Conservation (phyloP, 306 rosid species). For the Morella rubra region DNA sequence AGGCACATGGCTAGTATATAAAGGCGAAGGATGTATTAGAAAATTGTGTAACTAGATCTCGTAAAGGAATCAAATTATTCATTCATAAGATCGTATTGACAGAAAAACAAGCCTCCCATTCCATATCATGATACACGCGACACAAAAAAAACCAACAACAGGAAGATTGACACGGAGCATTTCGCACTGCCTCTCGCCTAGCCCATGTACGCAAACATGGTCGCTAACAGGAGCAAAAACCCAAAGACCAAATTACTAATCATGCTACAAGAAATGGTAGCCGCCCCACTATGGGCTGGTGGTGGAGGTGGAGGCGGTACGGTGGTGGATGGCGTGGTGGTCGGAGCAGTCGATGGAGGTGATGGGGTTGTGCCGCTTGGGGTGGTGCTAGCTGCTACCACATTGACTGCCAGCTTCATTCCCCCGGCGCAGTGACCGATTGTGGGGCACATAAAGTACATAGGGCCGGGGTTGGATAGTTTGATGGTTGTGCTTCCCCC, state of each 20-base stretch:
- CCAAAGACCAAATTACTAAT: conserved; percentile 33
- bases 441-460: conserved; percentile 57
- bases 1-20: no score
- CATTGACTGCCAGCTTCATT: conserved; percentile 56
- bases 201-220: conserved; percentile 42
- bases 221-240: conserved; percentile 28
- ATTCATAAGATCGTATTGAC: conserved; percentile 6
- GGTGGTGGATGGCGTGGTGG: conserved; percentile 5
- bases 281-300: conserved; percentile 33
- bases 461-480: conserved; percentile 29
- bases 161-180: neutral
- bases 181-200: conserved; percentile 80
- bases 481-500: conserved; percentile 42
- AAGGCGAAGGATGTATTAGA: neutral
- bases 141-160: conserved; percentile 28
- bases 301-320: conserved; percentile 28
- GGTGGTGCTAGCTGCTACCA: conserved; percentile 39
- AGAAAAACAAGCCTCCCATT: conserved; percentile 1
- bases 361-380: neutral
- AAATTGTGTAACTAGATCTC: neutral
- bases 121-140: neutral
- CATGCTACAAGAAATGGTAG: conserved; percentile 25
- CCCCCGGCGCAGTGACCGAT: conserved; percentile 48
- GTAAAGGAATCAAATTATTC: conserved; percentile 7
- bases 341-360: conserved; percentile 18